Evolutionary conservation across 2,329 filamentous ascomycete species (phyloP), one percentile per base, ranked within the genome.

Genomic region (Pestalotiopsis sp.): DNA sequence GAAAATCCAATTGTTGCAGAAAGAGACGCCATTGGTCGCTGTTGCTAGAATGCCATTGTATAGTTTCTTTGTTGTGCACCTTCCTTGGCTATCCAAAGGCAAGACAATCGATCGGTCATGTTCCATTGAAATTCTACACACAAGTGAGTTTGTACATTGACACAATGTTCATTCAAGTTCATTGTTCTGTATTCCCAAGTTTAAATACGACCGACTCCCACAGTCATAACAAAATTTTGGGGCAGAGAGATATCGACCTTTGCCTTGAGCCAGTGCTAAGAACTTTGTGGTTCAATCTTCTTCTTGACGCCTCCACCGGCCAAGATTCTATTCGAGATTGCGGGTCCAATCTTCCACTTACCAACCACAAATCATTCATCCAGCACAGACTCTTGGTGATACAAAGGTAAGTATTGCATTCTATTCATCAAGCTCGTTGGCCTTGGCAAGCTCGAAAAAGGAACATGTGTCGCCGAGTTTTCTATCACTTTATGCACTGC

Each of bases 401-500:
- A 17, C n/a, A 9, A 52, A 52, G 45, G 45, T 52, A 2, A 52
- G 45, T 52, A 12, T 52, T 11, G 17, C 45, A n/a, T 52, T 23
- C 17, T 3, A 23, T 52, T 11, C 17, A 7, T 52, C 11, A 20
- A 9, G 23, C 11, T n/a, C 17, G 2, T 36, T 36, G 6, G 31
- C 2, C 45, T 52, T n/a, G 45, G 45, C 2, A 3, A 52, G 17
- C 3, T 23, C 20, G 17, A 6, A n/a, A n/a, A 9, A 20, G 9
- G n/a, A 52, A 66, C 7, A 77, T 78, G 76, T 78, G 76, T 39
- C 64, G 68, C 1, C 69, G 55, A 1, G 71, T 68, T 0, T 63
- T 73, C 9, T 71, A 59, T 2, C 75, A 78, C 39, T n/a, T 68
- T 7, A 78, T 76, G 75, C 73, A 77, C 68, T 74, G 77, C 68